Evolutionary conservation across 257 asterid species (phyloP).

Genomic region (Jaltomata sinuosa): DNA sequence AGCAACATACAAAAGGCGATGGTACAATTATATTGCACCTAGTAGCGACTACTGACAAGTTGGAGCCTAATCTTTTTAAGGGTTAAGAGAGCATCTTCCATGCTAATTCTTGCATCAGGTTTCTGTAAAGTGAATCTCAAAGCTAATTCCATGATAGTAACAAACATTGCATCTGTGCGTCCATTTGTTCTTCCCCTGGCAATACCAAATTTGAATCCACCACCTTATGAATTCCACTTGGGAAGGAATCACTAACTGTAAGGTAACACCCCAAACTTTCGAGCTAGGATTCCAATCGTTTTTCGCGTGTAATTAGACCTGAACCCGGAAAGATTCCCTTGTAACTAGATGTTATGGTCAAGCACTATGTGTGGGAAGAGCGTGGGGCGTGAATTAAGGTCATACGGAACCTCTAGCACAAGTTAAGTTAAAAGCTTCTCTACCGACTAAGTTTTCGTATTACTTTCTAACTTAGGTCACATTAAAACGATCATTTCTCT

Average conservation of each 20-base stretch:
- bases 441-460: too few relatives aligned
- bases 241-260: neutral
- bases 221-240: neutral
- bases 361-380: too few relatives aligned
- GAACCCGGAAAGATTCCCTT: too few relatives aligned
- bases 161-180: neutral
- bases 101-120: neutral
- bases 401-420: too few relatives aligned
- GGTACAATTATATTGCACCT: neutral
- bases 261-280: too few relatives aligned
- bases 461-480: too few relatives aligned
- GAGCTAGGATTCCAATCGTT: too few relatives aligned
- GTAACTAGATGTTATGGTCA: too few relatives aligned
- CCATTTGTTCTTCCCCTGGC: neutral
- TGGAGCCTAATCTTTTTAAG: neutral
- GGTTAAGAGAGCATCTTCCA: neutral
- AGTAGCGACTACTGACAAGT: rapidly evolving
- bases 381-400: too few relatives aligned
- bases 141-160: neutral
- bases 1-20: neutral
- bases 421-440: too few relatives aligned
- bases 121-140: neutral
- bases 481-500: too few relatives aligned
- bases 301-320: too few relatives aligned
- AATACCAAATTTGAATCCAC: neutral